phyloP scores from a whole-genome alignment of 1,284 basidiomycete species.

The Ganoderma meredithae region DNA sequence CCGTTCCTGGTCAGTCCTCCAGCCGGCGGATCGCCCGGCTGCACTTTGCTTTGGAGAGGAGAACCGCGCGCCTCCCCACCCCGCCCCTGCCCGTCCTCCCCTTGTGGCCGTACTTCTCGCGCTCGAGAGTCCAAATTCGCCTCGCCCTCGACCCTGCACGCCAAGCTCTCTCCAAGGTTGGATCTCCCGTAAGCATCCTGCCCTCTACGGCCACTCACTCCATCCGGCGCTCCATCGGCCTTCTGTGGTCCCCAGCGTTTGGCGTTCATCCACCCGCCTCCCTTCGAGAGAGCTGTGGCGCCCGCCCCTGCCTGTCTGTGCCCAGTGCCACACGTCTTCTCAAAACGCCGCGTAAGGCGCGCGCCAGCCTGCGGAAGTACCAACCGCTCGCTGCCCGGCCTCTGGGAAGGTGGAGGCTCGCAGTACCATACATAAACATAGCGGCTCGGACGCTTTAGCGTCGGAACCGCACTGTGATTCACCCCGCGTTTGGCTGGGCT shows the following conservation, averaged over 20 bases:
- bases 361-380: no score
- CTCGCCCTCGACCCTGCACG: conserved; percentile 10
- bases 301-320: background rate
- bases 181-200: conserved; percentile 9
- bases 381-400: no score
- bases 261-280: background rate
- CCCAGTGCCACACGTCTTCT: background rate
- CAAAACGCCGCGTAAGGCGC: background rate
- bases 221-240: background rate
- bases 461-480: background rate
- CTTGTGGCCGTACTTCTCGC: background rate
- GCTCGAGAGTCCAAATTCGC: no score
- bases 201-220: background rate
- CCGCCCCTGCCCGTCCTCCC: background rate
- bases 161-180: background rate
- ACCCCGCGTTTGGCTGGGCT: background rate
- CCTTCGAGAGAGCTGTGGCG: background rate
- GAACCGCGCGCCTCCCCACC: background rate
- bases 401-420: background rate
- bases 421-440: background rate
- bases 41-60: no score
- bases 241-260: background rate
- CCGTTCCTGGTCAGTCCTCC: background rate
- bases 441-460: background rate
- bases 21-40: conserved; percentile 6